Percentiles rank a stretch among this genome's conserved stretches.
phyloP scores from a whole-genome alignment of 176 grass and related monocot species.

The Hordeum vulgare region DNA sequence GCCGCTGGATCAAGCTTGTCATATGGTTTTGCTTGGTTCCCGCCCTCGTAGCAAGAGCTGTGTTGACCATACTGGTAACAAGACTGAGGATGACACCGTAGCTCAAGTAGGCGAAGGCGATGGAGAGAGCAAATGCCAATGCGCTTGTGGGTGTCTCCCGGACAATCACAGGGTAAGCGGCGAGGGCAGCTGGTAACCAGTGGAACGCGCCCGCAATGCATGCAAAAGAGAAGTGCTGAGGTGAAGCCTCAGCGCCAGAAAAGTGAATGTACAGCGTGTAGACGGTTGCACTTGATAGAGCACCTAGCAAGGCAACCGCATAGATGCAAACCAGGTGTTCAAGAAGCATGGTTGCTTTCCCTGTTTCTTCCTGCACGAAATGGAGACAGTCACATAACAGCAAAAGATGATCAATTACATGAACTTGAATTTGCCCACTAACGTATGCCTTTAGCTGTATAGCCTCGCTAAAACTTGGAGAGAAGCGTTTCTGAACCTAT shows the following conservation, averaged over 20 bases:
- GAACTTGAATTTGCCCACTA: neutral
- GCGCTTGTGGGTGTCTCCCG: constrained; percentile 20
- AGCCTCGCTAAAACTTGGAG: neutral
- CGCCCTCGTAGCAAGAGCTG: constrained; percentile 5
- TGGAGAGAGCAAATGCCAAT: constrained; percentile 25
- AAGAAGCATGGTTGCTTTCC: constrained; percentile 16
- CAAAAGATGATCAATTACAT: constrained; percentile 1
- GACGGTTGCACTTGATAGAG: constrained; percentile 45
- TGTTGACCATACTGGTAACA: constrained; percentile 33
- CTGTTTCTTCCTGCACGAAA: constrained; percentile 33
- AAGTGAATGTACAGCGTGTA: constrained; percentile 43
- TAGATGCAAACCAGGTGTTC: constrained; percentile 59
- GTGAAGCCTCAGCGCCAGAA: constrained; percentile 19
- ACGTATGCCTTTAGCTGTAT: neutral
- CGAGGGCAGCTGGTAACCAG: constrained; percentile 51
- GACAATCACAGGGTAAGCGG: constrained; percentile 39
- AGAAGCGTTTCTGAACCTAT: too few species aligned
- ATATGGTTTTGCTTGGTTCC: constrained; percentile 12
- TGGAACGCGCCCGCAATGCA: constrained; percentile 62
- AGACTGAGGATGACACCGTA: constrained; percentile 46
- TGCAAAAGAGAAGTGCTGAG: constrained; percentile 41
- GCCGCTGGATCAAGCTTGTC: constrained; percentile 31
- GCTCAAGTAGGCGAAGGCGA: constrained; percentile 41
- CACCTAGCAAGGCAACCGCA: constrained; percentile 45
- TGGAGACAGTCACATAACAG: constrained; percentile 3